Percentiles rank a stretch among this genome's conserved stretches.
Evolutionary conservation across 495 filamentous ascomycete species (phyloP).

Genomic region (Penicillium antarcticum): DNA sequence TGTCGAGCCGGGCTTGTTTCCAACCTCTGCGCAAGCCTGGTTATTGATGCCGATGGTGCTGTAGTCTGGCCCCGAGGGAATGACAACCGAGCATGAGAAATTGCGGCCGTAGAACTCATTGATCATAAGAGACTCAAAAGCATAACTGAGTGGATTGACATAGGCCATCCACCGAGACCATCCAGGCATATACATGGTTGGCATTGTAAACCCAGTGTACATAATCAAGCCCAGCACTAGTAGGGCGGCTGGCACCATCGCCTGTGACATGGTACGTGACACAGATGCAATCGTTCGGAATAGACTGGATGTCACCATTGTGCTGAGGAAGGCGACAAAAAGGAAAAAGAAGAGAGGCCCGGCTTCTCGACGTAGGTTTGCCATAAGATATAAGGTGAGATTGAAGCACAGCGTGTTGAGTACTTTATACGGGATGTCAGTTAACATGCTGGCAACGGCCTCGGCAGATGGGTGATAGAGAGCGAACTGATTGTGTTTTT

Average conservation of each 20-base stretch:
- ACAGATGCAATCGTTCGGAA: constrained; percentile 50
- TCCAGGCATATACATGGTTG: constrained; percentile 45
- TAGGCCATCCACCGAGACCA: constrained; percentile 55
- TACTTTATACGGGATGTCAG: constrained; percentile 54
- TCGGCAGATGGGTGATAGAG: constrained; percentile 59
- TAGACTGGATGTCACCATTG: constrained; percentile 57
- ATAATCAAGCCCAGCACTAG: constrained; percentile 48
- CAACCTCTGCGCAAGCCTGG: constrained; percentile 51
- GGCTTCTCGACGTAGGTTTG: constrained; percentile 43
- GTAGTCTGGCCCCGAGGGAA: constrained; percentile 34
- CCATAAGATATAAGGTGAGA: constrained; percentile 52
- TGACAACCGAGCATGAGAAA: constrained; percentile 52
- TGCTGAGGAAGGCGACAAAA: constrained; percentile 50
- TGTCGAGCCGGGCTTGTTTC: constrained; percentile 45
- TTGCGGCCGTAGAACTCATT: constrained; percentile 58
- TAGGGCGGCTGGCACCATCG: constrained; percentile 46
- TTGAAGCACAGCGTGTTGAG: constrained; percentile 43
- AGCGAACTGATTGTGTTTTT: constrained; percentile 56
- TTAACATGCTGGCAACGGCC: constrained; percentile 49
- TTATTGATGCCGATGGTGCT: constrained; percentile 6
- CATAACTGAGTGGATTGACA: constrained; percentile 46
- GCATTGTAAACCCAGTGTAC: constrained; percentile 50
- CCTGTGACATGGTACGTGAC: constrained; percentile 48
- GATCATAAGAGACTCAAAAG: constrained; percentile 48
- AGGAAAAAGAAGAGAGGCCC: constrained; percentile 60